Base-by-base conservation (phyloP, 2,329 filamentous ascomycete species). In the Exophiala alcalophila region DNA sequence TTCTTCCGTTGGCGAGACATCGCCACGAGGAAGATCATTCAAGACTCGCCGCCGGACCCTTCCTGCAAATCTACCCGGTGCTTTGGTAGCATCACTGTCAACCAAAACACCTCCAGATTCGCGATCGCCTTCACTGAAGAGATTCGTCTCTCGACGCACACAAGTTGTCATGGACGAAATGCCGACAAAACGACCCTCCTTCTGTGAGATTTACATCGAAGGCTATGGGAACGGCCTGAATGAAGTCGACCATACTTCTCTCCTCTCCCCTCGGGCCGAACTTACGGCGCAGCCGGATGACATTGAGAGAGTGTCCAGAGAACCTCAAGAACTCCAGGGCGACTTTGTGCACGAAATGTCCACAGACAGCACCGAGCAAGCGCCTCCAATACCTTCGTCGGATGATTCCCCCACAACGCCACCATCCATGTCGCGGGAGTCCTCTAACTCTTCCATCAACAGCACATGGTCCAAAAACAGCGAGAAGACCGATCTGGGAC, bases 141-240 rank as follows among this genome's bases (percentile, higher is more conserved):
- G 54, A 23, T 20, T 57, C 19, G 36, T 52, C 11, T 40, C 49
- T 9, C 36, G 44, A 24, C 29, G 42, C 11, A n/a, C 24, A 9
- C 28, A 28, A 18, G 15, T 30, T 11, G 20, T 16, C 12, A 30
- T 15, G 5, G 45, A 47, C 4, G 28, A 47, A 20, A 40, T 45
- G 40, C 44, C 44, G 27, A 8, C 40, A 1, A 52, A 48, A 36
- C 39, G 46, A n/a, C 39, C 45, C 19, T 15, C 48, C 4, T 53
- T 53, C 48, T 55, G 54, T 25, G 50, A 55, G 26, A 57, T 57
- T 20, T 53, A 44, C 23, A 42, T 55, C 10, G 42, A 49, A 24
- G 54, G 52, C n/a, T 57, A 57, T 21, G 54, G 54, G n/a, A 57
- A 57, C 33, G 54, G 54, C n/a, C 21, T 55, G 35, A 53, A 54